A percentile compares a stretch with the other conserved stretches of the same genome.
These are phyloP conservation scores for Fusarium sp. DNA, from an alignment of 2,329 filamentous ascomycete species.

Conservation along the genomic window DNA sequence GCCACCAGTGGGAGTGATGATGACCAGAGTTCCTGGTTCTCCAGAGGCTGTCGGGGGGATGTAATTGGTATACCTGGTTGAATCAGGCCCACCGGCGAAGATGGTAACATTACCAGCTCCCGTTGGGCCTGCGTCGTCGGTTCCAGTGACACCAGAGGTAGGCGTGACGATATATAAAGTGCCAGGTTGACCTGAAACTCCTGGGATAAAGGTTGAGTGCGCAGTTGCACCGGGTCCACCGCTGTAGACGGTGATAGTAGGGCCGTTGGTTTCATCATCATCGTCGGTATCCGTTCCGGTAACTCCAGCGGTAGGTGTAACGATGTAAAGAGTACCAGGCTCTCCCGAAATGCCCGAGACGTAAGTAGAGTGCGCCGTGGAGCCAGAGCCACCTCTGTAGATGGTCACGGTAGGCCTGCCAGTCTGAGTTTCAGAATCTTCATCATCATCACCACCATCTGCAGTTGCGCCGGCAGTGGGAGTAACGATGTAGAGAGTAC, in stretches of 20 bases:
- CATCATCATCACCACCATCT: background rate
- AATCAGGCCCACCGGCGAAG: background rate
- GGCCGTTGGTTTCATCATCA: background rate
- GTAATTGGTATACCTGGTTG: constrained; percentile 4
- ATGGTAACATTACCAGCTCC: background rate
- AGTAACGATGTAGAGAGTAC: constrained; percentile 25
- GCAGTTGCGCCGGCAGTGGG: background rate
- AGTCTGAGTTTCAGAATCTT: background rate
- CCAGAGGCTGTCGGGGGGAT: constrained; percentile 7
- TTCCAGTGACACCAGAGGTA: background rate
- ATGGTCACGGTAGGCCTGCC: background rate
- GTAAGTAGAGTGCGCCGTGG: background rate
- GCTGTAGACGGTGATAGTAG: constrained; percentile 9
- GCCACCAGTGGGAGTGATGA: background rate
- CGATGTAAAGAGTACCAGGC: background rate
- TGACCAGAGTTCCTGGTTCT: constrained; percentile 13
- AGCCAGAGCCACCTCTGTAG: background rate
- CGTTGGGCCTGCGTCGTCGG: background rate
- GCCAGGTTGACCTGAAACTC: background rate
- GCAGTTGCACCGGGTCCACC: background rate
- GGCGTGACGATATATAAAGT: constrained; percentile 27
- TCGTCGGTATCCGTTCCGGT: background rate
- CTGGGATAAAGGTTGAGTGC: background rate
- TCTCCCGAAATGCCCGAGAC: background rate
- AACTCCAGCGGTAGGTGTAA: background rate